Conservation (phyloP, 768 basidiomycete species). For the Russula foetens region DNA sequence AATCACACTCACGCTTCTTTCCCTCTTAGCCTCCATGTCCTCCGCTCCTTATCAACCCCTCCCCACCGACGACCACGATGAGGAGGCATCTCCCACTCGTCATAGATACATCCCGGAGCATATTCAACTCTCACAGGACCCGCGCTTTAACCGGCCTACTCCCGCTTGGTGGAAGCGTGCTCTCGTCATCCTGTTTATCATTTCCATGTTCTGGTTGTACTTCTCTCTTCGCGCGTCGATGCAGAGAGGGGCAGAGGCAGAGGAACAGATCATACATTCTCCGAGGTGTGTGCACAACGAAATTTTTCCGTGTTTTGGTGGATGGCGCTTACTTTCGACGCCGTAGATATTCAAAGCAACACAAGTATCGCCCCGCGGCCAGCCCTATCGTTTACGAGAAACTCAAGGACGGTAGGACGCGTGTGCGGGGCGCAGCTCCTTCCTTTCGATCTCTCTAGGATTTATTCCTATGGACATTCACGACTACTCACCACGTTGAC, state of each 20-base stretch:
- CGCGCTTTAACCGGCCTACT: slow-evolving; percentile 42
- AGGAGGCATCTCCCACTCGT: not conserved
- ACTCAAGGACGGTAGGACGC: slow-evolving; percentile 59
- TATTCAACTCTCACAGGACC: slow-evolving; percentile 26
- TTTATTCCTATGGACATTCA: not conserved
- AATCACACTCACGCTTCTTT: not conserved
- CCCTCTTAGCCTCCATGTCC: slow-evolving; percentile 9
- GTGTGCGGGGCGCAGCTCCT: slow-evolving; percentile 62
- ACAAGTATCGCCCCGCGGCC: slow-evolving; percentile 76
- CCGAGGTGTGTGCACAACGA: slow-evolving; percentile 39
- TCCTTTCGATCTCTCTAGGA: slow-evolving; percentile 1
- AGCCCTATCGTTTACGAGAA: slow-evolving; percentile 76
- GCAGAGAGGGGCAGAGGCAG: slow-evolving; percentile 23
- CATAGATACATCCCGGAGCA: slow-evolving; percentile 6
- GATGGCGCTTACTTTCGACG: not conserved
- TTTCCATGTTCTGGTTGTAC: slow-evolving; percentile 35
- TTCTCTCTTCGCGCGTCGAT: slow-evolving; percentile 23
- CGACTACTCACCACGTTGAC: not conserved
- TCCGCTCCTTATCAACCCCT: slow-evolving; percentile 13
- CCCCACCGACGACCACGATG: slow-evolving; percentile 12
- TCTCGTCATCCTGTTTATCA: slow-evolving; percentile 36
- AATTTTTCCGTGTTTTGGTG: not conserved
- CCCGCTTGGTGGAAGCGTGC: slow-evolving; percentile 46
- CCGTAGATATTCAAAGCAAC: slow-evolving; percentile 71
- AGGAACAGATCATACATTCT: slow-evolving; percentile 50